These are phyloP conservation scores for Brasilioporus rufonigricans DNA, from an alignment of 768 basidiomycete genomes.

Conservation along the genomic window DNA sequence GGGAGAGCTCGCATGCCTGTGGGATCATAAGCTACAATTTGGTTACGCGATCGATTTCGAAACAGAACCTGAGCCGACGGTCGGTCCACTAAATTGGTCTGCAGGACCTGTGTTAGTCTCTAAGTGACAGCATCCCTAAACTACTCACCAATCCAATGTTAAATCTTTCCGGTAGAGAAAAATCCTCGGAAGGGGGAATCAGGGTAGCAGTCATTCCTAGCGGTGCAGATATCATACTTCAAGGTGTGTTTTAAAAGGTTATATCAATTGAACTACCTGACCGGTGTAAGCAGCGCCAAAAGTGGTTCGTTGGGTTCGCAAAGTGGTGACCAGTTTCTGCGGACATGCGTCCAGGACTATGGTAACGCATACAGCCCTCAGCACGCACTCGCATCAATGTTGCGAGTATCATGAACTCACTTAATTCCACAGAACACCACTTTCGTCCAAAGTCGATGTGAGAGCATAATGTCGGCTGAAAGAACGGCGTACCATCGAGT, in stretches of 20 bases:
- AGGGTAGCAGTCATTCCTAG: conserved; percentile 57
- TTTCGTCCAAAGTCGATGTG: conserved; percentile 24
- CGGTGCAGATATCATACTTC: not conserved
- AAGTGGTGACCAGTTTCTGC: conserved; percentile 76
- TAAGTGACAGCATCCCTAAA: not conserved
- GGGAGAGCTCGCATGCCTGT: conserved; percentile 56
- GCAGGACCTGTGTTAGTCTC: not conserved
- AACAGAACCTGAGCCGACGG: conserved; percentile 59
- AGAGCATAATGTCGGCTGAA: not conserved
- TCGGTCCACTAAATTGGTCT: conserved; percentile 78
- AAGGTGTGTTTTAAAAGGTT: not conserved
- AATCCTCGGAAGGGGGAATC: conserved; percentile 57
- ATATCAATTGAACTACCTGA: conserved; percentile 44
- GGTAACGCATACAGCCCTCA: not conserved
- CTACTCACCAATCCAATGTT: conserved; percentile 63
- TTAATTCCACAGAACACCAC: conserved; percentile 88
- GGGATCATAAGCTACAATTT: not conserved
- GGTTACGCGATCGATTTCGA: not conserved
- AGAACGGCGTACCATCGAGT: conserved; percentile 52
- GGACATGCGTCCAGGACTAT: conserved; percentile 66
- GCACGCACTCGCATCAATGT: not conserved
- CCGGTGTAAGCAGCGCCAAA: conserved; percentile 70
- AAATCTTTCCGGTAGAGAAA: conserved; percentile 53
- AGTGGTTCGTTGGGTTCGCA: conserved; percentile 77
- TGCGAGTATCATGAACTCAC: conserved; percentile 44